phyloP scores from a whole-genome alignment of 2,329 filamentous ascomycete genomes.

The Cercospora sp. region DNA sequence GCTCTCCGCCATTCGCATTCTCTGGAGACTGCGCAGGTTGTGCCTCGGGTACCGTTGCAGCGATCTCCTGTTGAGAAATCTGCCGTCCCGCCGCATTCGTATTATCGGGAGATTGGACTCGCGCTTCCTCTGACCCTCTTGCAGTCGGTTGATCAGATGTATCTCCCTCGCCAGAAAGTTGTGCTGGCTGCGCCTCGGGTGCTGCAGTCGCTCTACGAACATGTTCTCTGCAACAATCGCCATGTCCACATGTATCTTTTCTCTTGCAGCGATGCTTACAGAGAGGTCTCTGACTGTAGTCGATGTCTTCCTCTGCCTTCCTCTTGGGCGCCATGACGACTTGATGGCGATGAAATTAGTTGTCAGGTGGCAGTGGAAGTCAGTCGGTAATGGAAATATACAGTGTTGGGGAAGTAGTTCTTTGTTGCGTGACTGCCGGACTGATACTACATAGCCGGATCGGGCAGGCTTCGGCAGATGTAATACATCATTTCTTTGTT shows the following conservation, averaged over 20 bases:
- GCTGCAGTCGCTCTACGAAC: neutral
- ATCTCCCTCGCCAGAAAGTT: neutral
- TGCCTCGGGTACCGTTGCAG: neutral
- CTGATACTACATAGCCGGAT: neutral
- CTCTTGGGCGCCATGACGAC: neutral
- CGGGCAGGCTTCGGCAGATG: neutral
- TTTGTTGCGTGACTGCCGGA: neutral
- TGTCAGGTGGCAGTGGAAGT: neutral
- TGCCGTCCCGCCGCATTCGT: neutral
- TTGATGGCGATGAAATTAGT: neutral
- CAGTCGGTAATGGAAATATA: neutral
- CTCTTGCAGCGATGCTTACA: neutral
- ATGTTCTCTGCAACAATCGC: neutral
- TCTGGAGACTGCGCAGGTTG: neutral
- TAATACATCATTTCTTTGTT: neutral
- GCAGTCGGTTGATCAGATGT: neutral
- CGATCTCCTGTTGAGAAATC: neutral
- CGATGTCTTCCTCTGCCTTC: neutral
- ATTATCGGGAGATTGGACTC: neutral
- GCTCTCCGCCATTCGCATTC: neutral
- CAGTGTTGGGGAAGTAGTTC: neutral
- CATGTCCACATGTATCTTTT: neutral
- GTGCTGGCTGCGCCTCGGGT: neutral
- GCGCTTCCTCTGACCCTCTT: neutral
- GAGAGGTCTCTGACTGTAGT: neutral